These are phyloP conservation scores for Boletus rubescentipes DNA, from an alignment of 768 basidiomycete genomes.

Conservation along the genomic window DNA sequence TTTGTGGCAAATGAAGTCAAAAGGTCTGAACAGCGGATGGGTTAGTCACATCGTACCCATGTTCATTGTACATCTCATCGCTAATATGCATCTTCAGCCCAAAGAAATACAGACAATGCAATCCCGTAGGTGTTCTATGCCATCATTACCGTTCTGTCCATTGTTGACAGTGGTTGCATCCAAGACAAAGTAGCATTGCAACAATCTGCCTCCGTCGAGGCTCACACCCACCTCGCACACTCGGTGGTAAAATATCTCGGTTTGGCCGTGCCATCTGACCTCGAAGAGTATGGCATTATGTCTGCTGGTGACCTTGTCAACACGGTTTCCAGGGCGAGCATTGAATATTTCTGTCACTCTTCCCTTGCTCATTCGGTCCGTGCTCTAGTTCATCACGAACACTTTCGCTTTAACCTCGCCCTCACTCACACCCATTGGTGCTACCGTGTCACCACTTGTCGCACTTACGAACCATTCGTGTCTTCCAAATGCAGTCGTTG, in stretches of 20 bases:
- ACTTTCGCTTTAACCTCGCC: constrained; percentile 84
- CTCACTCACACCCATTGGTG: constrained; percentile 77
- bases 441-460: constrained; percentile 73
- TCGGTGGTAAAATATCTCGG: constrained; percentile 71
- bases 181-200: constrained; percentile 59
- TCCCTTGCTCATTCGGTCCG: constrained; percentile 1
- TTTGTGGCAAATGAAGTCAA: constrained; percentile 60
- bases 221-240: constrained; percentile 71
- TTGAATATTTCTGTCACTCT: background rate
- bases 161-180: background rate
- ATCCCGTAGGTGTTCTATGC: constrained; percentile 55
- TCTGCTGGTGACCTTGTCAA: constrained; percentile 66
- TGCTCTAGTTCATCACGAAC: constrained; percentile 80
- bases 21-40: constrained; percentile 55
- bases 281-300: constrained; percentile 54
- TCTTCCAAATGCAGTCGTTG: constrained; percentile 84
- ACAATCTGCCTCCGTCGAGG: constrained; percentile 45
- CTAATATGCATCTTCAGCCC: constrained; percentile 39
- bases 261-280: constrained; percentile 55
- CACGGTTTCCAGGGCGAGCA: constrained; percentile 65
- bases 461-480: constrained; percentile 91
- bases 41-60: constrained; percentile 38
- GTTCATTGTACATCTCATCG: background rate
- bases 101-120: constrained; percentile 68
- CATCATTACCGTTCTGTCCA: background rate